These are phyloP conservation scores for Pisolithus tinctorius DNA, from an alignment of 768 basidiomycete species.

Conservation along the genomic window DNA sequence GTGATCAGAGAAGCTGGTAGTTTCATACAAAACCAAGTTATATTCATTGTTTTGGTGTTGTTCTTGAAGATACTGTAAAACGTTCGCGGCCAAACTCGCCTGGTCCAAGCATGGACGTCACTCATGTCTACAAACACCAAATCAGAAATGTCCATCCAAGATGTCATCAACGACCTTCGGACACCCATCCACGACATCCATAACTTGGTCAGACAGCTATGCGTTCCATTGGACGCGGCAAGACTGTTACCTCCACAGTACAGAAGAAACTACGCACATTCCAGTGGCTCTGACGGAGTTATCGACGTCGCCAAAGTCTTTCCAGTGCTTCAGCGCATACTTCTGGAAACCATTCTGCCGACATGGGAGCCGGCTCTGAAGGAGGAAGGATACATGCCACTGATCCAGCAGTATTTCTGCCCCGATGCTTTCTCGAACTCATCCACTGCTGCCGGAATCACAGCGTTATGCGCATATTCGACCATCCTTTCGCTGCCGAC, in stretches of 20 bases:
- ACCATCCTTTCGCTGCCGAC: slow-evolving; percentile 50
- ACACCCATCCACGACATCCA: slow-evolving; percentile 41
- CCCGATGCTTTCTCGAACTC: slow-evolving; percentile 56
- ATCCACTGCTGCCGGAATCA: slow-evolving; percentile 40
- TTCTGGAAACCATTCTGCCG: slow-evolving; percentile 61
- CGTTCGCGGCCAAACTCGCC: too few species aligned
- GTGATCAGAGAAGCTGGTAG: too few species aligned
- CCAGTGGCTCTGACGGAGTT: slow-evolving; percentile 20
- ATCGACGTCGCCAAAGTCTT: slow-evolving; percentile 28
- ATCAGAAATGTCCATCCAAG: slow-evolving; percentile 17
- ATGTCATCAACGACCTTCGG: slow-evolving; percentile 40
- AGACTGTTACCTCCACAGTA: slow-evolving; percentile 57
- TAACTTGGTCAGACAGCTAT: slow-evolving; percentile 49
- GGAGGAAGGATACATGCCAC: slow-evolving; percentile 36
- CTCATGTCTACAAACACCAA: too few species aligned
- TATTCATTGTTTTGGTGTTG: too few species aligned
- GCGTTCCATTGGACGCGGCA: slow-evolving; percentile 49
- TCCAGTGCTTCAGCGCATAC: slow-evolving; percentile 53
- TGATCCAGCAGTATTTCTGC: slow-evolving; percentile 68
- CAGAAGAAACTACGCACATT: slow-evolving; percentile 34
- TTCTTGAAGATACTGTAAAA: too few species aligned
- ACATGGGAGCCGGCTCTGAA: slow-evolving; percentile 56
- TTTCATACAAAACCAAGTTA: too few species aligned
- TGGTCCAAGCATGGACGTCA: too few species aligned
- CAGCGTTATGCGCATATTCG: slow-evolving; percentile 57